phyloP scores from a whole-genome alignment of 2,329 filamentous ascomycete species.

The Ophiobolus disseminans region DNA sequence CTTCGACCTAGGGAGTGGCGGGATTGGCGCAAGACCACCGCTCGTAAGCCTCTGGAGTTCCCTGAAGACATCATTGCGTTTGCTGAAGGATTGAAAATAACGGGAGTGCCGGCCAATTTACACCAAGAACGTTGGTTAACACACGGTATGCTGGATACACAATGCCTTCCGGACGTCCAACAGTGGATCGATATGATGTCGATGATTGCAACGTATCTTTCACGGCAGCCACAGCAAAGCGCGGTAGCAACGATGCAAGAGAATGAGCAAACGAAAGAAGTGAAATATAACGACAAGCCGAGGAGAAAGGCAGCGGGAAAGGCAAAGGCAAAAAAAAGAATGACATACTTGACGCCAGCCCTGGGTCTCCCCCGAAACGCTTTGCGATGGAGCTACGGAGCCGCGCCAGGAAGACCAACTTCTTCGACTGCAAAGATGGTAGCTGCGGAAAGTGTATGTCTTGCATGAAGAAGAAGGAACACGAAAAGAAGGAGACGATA shows the following conservation, averaged over 20 bases:
- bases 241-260: not conserved
- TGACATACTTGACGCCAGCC: too few relatives aligned
- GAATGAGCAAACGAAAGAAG: not conserved
- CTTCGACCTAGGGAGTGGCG: not conserved
- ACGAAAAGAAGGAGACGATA: too few relatives aligned
- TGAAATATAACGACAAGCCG: not conserved
- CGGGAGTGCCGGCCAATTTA: not conserved
- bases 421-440: too few relatives aligned
- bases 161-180: not conserved
- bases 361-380: too few relatives aligned
- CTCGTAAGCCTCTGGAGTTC: too few relatives aligned
- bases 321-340: too few relatives aligned
- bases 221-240: not conserved
- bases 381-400: too few relatives aligned
- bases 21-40: not conserved
- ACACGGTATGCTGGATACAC: not conserved
- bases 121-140: not conserved
- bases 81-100: not conserved
- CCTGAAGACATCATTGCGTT: not conserved
- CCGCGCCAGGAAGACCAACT: too few relatives aligned
- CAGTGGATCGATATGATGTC: constrained; percentile 1
- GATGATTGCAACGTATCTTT: not conserved
- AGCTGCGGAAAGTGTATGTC: too few relatives aligned
- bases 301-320: not conserved
- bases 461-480: too few relatives aligned